Base-by-base conservation (phyloP, 176 grass and related monocot species). In the Oropetium thomaeum region DNA sequence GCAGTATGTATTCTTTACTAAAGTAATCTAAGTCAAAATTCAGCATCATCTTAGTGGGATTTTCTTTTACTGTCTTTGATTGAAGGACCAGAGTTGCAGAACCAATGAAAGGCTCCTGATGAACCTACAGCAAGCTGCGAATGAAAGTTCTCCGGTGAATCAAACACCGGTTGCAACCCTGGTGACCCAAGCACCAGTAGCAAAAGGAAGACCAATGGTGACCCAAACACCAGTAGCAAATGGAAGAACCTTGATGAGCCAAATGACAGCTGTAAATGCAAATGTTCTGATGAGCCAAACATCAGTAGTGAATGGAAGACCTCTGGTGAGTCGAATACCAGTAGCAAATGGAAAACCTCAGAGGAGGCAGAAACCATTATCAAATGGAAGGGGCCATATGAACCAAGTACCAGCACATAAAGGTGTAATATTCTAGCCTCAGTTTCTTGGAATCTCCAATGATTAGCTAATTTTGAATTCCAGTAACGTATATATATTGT, bases 371-470 rank as follows among this genome's bases (percentile, higher is more conserved):
- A 71, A 10, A 42, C 31, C 55, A 67, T 30, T 26, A 55, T 71
- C 76, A 60, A 70, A 38, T 33, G 89, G 69, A 51, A 39, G 35
- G 13, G 25, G 48, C 33, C 42, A 28, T 57, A 82, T 32, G 32
- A 76, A 27, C 35, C 69, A 82, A 53, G 43, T 80, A 83, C 43
- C 83, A 59, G 52, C 58, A 47, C 75, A n/a, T 52, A 42, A 25
- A 89, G 89, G 61, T 40, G 88, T 97, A 97, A 78, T 79, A 41
- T 69, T 86, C 83, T 80, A 5, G 20, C 47, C 43, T 62, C 65
- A 43, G 37, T 25, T 81, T 65, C 76, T 38, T 77, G 70, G 32
- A 71, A 15, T 34, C 7, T 49, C 4, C 48, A 70, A 64, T 8
- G 51, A 65, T 55, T 80, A 19, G 13, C 52, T 83, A 58, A 57